Base-by-base conservation (phyloP, 768 basidiomycete species). In the Lactarius tabidus region DNA sequence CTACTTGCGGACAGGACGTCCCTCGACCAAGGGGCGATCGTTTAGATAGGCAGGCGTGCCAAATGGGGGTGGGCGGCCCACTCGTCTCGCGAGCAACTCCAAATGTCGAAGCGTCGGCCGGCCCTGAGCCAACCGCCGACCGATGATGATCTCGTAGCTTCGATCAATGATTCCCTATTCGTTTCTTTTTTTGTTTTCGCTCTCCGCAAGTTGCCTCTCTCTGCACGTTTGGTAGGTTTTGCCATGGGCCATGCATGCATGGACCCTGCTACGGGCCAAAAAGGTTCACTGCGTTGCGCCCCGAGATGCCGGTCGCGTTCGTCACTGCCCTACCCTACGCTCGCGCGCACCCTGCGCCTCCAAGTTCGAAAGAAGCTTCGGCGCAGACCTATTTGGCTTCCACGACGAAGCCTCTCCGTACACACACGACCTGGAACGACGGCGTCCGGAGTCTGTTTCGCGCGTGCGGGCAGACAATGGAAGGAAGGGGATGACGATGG, bases 31-130 rank as follows among this genome's bases (percentile, higher is more conserved):
- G 26, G 39, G 57, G 6, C 48, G 65, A 66, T 66, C n/a, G 38
- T 56, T 60, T 36, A 38, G 65, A 66, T 66, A 62, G 65, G 65
- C 39, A 66, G 33, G 35, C 15, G 35, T 12, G 39, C 45, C 53
- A 54, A 23, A 8, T 26, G 29, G 43, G 45, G 31, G 8, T 15
- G 18, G 3, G 29, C 38, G 38, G 38, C 36, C 36, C 6, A 3
- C 33, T 33, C 33, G 10, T 3, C 38, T 38, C 38, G 38, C 38
- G 38, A 36, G 36, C 6, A 36, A 2, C 38, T 38, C 38, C 12
- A 12, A n/a, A 2, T 17, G 39, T 41, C 39, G 39, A 41, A 39
- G 38, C 38, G 14, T 39, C 38, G 38, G 33, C 33, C 33, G n/a
- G n/a, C n/a, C n/a, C n/a, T n/a, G n/a, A n/a, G n/a, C n/a, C n/a